phyloP scores from a whole-genome alignment of 495 filamentous ascomycete species.

The Beverwykella pulmonaria region DNA sequence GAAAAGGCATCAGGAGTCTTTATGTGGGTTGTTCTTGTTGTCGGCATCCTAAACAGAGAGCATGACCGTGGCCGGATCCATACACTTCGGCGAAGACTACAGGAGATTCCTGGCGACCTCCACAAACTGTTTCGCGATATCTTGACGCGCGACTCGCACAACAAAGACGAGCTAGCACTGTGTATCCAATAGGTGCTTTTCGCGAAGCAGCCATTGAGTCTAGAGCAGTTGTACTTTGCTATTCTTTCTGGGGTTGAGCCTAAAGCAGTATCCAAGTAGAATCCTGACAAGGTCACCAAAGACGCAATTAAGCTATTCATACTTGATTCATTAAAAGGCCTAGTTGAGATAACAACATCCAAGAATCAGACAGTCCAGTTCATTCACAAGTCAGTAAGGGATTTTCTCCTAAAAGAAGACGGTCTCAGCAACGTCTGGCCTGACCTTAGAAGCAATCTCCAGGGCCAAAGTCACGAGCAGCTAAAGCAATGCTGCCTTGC shows the following conservation, averaged over 20 bases:
- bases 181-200: conserved; percentile 31
- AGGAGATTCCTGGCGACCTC: conserved; percentile 29
- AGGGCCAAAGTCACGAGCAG: conserved; percentile 24
- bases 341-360: conserved; percentile 11
- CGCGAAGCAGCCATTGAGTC: conserved; percentile 18
- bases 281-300: conserved; percentile 13
- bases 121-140: conserved; percentile 26
- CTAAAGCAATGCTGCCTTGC: conserved; percentile 28
- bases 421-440: conserved; percentile 16
- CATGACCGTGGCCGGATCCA: conserved; percentile 21
- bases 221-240: conserved; percentile 25
- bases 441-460: conserved; percentile 11
- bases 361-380: conserved; percentile 28
- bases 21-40: conserved; percentile 35
- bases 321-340: conserved; percentile 22
- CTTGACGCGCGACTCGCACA: conserved; percentile 13
- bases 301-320: conserved; percentile 18
- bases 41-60: conserved; percentile 29
- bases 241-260: conserved; percentile 22
- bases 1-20: conserved; percentile 32
- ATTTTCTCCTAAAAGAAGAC: conserved; percentile 30
- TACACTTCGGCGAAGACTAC: conserved; percentile 10
- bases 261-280: neutral
- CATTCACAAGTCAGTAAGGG: conserved; percentile 34
- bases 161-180: conserved; percentile 6